Evolutionary conservation across 495 filamentous ascomycete species (phyloP), one percentile per base, ranked within the genome.

Genomic region (Neurospora sp.): DNA sequence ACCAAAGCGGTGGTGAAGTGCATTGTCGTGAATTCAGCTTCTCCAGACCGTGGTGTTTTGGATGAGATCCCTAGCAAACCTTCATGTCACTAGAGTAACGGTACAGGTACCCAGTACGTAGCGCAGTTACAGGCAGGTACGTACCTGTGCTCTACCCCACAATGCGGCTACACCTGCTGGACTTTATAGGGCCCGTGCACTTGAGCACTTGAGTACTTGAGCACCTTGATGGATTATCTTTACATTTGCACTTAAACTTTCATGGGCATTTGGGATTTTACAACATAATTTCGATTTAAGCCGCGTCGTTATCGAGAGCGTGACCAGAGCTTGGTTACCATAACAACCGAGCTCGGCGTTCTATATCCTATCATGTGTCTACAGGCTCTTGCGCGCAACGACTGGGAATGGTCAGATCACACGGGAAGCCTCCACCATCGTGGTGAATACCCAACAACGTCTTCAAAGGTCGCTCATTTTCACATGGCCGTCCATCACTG

Each of bases 61-160:
- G 54, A 66, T 9, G 54, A 66, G 27, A 66, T 35, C 27, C 14
- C 54, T 12, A 66, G 12, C 54, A 66, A 66, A 35, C 54, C 27
- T 18, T 66, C 1, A 5, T 60, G 54, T 35, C 54, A 35, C 49
- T 66, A 35, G 66, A 73, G 39, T 54, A 35, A 71, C 72, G 70
- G 44, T 72, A 60, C 71, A 38, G 27, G 71, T 72, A 35, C 44
- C 71, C 41, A 72, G 38, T 38, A 20, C 31, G 35, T 27, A 66
- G 27, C 71, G 44, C 16, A 39, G 18, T 39, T 72, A 54, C 71
- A 72, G 23, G 27, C 44, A 60, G 44, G 27, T 44, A 18, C 12
- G 37, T 31, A 72, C 16, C 20, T 60, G 23, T n/a, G 31, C 39
- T 69, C 75, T 77, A 78, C 78, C 77, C 77, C 77, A 77, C 77